These are phyloP conservation scores for Trichoderma sp. DNA, from an alignment of 2,329 filamentous ascomycete species.

Conservation along the genomic window DNA sequence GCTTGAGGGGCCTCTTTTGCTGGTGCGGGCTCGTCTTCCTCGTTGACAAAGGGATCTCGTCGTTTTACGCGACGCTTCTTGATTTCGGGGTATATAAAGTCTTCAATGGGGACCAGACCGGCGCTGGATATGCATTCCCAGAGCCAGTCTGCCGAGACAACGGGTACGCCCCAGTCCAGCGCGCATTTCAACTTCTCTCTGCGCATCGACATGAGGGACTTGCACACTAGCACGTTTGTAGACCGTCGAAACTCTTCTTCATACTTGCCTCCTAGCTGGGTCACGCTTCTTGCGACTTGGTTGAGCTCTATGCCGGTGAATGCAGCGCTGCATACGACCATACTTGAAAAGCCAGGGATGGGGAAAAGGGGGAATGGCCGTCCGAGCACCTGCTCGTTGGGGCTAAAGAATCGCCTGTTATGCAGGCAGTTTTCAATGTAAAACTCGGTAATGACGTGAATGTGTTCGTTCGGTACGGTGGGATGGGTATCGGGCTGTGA, in stretches of 20 bases:
- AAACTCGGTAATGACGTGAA: constrained; percentile 76
- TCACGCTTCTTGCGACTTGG: constrained; percentile 76
- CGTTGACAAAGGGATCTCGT: constrained; percentile 21
- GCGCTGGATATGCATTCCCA: constrained; percentile 73
- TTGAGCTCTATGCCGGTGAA: constrained; percentile 83
- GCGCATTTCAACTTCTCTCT: constrained; percentile 80
- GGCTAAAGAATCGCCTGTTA: constrained; percentile 69
- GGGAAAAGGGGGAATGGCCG: constrained; percentile 73
- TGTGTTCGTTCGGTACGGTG: constrained; percentile 38
- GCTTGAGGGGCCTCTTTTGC: neutral
- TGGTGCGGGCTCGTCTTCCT: constrained; percentile 17
- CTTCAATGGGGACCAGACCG: constrained; percentile 47
- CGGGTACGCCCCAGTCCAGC: constrained; percentile 71
- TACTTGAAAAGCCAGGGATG: constrained; percentile 66
- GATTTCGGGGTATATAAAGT: constrained; percentile 52
- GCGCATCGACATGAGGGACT: constrained; percentile 57
- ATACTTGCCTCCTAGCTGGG: constrained; percentile 77
- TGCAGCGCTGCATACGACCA: constrained; percentile 77
- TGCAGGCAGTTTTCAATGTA: constrained; percentile 90
- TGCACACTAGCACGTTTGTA: constrained; percentile 78
- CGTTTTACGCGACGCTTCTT: constrained; percentile 35
- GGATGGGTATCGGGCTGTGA: constrained; percentile 51
- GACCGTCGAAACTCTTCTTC: constrained; percentile 72
- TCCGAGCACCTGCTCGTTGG: constrained; percentile 70
- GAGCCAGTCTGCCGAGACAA: constrained; percentile 82